phyloP scores from a whole-genome alignment of 2,329 filamentous ascomycete species.

The Trichoderma sp. region DNA sequence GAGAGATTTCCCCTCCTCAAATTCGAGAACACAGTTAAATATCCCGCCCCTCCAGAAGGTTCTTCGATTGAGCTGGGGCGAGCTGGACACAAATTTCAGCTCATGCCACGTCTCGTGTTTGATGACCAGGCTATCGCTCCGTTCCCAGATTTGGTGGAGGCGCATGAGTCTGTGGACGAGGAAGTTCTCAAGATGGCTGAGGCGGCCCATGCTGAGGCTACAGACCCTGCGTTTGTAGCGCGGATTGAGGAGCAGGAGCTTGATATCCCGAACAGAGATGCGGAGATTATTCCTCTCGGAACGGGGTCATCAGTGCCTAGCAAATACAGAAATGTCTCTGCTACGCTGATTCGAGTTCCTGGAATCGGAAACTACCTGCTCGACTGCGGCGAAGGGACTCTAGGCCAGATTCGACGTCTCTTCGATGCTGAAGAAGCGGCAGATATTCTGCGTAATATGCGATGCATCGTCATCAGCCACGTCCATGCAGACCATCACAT shows the following conservation, averaged over 20 bases:
- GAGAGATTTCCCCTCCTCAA: slow-evolving; percentile 71
- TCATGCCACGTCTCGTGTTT: slow-evolving; percentile 51
- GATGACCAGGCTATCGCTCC: slow-evolving; percentile 50
- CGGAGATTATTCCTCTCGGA: slow-evolving; percentile 83
- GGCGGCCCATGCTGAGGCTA: slow-evolving; percentile 46
- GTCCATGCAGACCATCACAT: slow-evolving; percentile 96
- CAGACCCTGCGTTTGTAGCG: slow-evolving; percentile 48
- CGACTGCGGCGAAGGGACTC: slow-evolving; percentile 88
- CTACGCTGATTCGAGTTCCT: slow-evolving; percentile 81
- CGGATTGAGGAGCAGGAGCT: slow-evolving; percentile 55
- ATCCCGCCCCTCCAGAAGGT: slow-evolving; percentile 31
- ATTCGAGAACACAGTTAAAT: slow-evolving; percentile 55
- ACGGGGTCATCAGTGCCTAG: slow-evolving; percentile 90
- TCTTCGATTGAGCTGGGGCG: slow-evolving; percentile 43
- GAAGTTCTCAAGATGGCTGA: slow-evolving; percentile 56
- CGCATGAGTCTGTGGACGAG: slow-evolving; percentile 43
- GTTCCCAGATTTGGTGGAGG: slow-evolving; percentile 49
- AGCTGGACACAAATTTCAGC: slow-evolving; percentile 47
- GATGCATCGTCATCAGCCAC: slow-evolving; percentile 90
- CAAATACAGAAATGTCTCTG: slow-evolving; percentile 93
- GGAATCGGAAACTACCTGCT: slow-evolving; percentile 85
- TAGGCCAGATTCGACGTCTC: slow-evolving; percentile 80
- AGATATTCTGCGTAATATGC: slow-evolving; percentile 75
- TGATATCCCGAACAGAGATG: slow-evolving; percentile 72
- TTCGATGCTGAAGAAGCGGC: slow-evolving; percentile 66